Evolutionary conservation across 257 asterid species (phyloP), one percentile per base, ranked within the genome.

Genomic region (Voacanga thouarsii): DNA sequence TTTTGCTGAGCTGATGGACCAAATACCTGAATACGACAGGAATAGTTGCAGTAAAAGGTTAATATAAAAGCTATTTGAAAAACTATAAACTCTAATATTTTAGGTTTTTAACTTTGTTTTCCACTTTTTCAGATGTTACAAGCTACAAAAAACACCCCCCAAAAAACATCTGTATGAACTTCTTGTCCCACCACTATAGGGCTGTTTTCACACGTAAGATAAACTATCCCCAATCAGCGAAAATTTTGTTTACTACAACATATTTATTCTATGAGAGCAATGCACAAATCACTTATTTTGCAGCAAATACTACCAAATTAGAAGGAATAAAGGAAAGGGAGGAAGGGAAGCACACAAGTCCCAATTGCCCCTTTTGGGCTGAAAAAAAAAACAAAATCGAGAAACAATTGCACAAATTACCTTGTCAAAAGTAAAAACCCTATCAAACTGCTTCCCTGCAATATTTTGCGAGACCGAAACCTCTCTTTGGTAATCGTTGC

Each of bases 391-490:
- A 63, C 44, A 21, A 61, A 65, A 74, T 28, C 1, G 21, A 19
- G 6, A 43, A 15, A 64, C 21, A 28, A 66, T 77, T 50, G 5
- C 12, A 37, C 24, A 41, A 65, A 12, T 75, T 64, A 93, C 99
- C 98, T 91, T 91, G 76, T 95, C 99, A 44, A 96, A 96, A 3
- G 90, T 89, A 77, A 96, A 95, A 79, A 88, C 89, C 84, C 97
- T 88, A 79, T 93, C 98, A 7, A 93, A 82, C 41, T 93, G 98
- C 83, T 96, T 95, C 12, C 96, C 97, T 12, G 99, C 98, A 47
- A 95, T 91, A 78, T 74, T 93, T 80, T 95, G 99, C 10, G 97
- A 89, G 1, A 96, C 96, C 0, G 91, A 75, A 10, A 96, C 99
- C 86, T 96, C 99, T 75, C 93, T 84, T 80, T 85, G 88, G 82